Evolutionary conservation across 1,139 yeast species (phyloP), one percentile per base, ranked within the genome.

Genomic region (Taphrina flavorubra): DNA sequence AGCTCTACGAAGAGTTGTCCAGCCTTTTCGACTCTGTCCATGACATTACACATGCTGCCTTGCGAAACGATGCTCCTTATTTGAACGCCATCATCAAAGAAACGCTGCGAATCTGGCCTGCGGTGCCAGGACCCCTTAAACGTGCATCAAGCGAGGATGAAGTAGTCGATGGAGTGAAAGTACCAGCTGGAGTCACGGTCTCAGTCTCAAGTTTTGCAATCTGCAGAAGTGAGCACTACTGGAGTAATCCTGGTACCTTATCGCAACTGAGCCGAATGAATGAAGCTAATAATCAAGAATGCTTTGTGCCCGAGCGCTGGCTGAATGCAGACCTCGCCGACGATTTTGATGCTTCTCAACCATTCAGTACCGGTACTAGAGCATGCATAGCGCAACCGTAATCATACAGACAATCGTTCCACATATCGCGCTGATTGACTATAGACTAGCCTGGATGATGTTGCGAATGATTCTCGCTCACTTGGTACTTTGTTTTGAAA

Each of bases 41-140:
- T 10, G 36, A 49, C 10, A 20, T 49, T 1, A 11, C 36, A 49
- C 36, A 49, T n/a, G 36, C 6, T 4, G 36, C 11, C 1, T 8
- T 49, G n/a, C 31, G 31, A 6, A 34, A 20, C 1, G 11, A n/a
- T 20, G 53, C 53, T 20, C 53, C 53, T 18, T 49, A 20, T 10
- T 20, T 49, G 53, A 49, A 49, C 7, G 53, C 53, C 6, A n/a
- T 49, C 36, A 8, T 49, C 6, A 20, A 20, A 20, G 53, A 49
- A n/a, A 20, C 53, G 11, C 10, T 49, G 53, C 11, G 53, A 20
- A 49, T 49, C 1, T 49, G 53, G 53, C 37, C 53, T 10, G 53
- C 53, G n/a, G 53, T 49, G 36, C 53, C 53, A 11, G 53, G 53
- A 49, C 53, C 53, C 31, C 53, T 49, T 4, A 18, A 49, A 49